Conservation (phyloP, 2,329 filamentous ascomycete genomes). For the Chrysoporthe puriensis region DNA sequence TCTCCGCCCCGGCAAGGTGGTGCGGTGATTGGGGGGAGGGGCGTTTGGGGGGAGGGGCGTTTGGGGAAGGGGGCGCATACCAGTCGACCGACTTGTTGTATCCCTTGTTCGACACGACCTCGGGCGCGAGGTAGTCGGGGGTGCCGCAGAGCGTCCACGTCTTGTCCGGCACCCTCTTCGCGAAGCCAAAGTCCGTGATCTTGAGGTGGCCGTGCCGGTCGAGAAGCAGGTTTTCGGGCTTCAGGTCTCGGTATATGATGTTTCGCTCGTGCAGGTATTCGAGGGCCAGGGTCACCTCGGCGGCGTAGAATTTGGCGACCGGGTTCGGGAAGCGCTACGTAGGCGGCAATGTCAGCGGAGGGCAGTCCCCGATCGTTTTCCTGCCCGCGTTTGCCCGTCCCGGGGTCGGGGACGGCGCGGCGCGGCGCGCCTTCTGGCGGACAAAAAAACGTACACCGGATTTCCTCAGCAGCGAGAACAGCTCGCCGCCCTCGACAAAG, state of each 20-base stretch:
- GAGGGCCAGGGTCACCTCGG: slow-evolving; percentile 91
- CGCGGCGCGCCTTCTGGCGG: background rate
- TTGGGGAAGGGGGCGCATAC: slow-evolving; percentile 70
- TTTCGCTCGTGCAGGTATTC: slow-evolving; percentile 94
- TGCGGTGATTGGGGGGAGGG: too few species aligned
- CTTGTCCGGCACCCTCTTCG: slow-evolving; percentile 97
- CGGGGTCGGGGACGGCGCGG: background rate
- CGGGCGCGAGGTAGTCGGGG: slow-evolving; percentile 94
- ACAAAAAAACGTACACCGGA: slow-evolving; percentile 68
- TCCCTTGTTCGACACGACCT: slow-evolving; percentile 98
- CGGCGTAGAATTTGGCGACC: slow-evolving; percentile 98
- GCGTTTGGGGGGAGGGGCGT: too few species aligned
- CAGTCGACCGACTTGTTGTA: slow-evolving; percentile 99
- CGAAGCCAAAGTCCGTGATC: slow-evolving; percentile 98
- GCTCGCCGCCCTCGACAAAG: slow-evolving; percentile 96
- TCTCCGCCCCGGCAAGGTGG: background rate
- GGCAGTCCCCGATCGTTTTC: slow-evolving; percentile 11
- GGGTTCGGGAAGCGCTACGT: slow-evolving; percentile 93
- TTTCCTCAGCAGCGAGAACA: slow-evolving; percentile 93
- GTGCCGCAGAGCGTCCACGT: slow-evolving; percentile 99
- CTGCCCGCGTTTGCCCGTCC: background rate
- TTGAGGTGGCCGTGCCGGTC: slow-evolving; percentile 94
- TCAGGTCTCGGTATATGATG: slow-evolving; percentile 97
- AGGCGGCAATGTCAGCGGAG: slow-evolving; percentile 31
- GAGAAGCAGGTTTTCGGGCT: slow-evolving; percentile 90